phyloP scores from a whole-genome alignment of 805 yeast genomes.

The Ogataea degrootiae region DNA sequence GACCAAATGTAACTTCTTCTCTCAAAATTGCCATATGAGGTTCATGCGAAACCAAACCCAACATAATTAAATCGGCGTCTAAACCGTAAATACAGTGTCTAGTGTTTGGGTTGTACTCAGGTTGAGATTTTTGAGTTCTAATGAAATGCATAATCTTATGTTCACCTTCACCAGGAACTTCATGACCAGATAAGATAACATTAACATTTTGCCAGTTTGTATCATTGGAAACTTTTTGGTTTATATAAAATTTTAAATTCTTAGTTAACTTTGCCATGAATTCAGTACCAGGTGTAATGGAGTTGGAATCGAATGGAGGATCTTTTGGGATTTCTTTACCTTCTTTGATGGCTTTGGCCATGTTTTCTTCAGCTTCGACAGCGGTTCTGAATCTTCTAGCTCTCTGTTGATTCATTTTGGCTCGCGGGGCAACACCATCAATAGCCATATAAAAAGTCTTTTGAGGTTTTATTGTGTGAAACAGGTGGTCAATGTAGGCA shows the following conservation, averaged over 20 bases:
- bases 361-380: constrained; percentile 78
- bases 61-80: constrained; percentile 93
- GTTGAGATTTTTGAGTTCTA: constrained; percentile 70
- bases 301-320: constrained; percentile 84
- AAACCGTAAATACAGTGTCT: constrained; percentile 94
- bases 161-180: constrained; percentile 98
- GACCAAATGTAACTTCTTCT: constrained; percentile 92
- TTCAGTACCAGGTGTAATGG: constrained; percentile 96
- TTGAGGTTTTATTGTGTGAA: constrained; percentile 81
- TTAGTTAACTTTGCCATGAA: constrained; percentile 87
- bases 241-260: constrained; percentile 80
- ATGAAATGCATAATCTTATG: constrained; percentile 95
- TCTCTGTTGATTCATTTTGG: constrained; percentile 97
- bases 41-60: constrained; percentile 87
- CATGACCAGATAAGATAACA: constrained; percentile 84
- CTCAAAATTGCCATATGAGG: constrained; percentile 93
- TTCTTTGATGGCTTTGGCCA: constrained; percentile 64
- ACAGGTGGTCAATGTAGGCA: constrained; percentile 90
- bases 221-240: constrained; percentile 82
- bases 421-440: constrained; percentile 98
- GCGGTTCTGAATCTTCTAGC: constrained; percentile 94
- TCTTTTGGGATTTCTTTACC: constrained; percentile 79
- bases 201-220: constrained; percentile 78
- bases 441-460: constrained; percentile 91
- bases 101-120: constrained; percentile 68